Conservation (phyloP, 352 stramenopile species). For the Phytopythium cucurbitacearum region DNA sequence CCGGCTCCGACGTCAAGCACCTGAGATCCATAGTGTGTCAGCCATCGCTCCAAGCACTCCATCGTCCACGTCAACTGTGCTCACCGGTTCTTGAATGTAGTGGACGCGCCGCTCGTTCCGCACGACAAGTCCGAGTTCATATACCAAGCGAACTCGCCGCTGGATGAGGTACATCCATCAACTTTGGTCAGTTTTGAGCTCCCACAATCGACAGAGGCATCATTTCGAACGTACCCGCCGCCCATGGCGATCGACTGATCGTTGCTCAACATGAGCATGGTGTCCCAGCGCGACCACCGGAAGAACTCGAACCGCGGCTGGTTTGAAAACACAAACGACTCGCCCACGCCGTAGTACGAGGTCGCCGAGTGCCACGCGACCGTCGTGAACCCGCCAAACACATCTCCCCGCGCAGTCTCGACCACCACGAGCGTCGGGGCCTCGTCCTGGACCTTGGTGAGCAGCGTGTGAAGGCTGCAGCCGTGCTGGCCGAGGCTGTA, state of each 20-base stretch:
- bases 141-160: slow-evolving; percentile 61
- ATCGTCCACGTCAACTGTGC: neutral
- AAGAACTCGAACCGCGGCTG: slow-evolving; percentile 56
- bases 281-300: slow-evolving; percentile 52
- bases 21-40: slow-evolving; percentile 8
- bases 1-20: slow-evolving; percentile 33
- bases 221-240: slow-evolving; percentile 39
- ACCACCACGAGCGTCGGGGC: slow-evolving; percentile 51
- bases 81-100: slow-evolving; percentile 61
- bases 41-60: neutral
- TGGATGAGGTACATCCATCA: slow-evolving; percentile 5
- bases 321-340: slow-evolving; percentile 73
- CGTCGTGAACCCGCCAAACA: slow-evolving; percentile 60
- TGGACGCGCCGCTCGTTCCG: slow-evolving; percentile 36
- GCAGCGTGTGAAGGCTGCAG: slow-evolving; percentile 58
- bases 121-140: slow-evolving; percentile 64
- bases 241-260: slow-evolving; percentile 68
- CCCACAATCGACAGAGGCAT: neutral
- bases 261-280: slow-evolving; percentile 75
- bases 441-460: slow-evolving; percentile 33
- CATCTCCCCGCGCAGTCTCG: slow-evolving; percentile 53
- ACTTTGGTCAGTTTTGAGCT: neutral
- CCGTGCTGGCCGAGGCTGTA: slow-evolving; percentile 64
- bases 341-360: slow-evolving; percentile 69
- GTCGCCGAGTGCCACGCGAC: slow-evolving; percentile 37